Evolutionary conservation across 768 basidiomycete genomes (phyloP).

Genomic region (Suillus weaverae): DNA sequence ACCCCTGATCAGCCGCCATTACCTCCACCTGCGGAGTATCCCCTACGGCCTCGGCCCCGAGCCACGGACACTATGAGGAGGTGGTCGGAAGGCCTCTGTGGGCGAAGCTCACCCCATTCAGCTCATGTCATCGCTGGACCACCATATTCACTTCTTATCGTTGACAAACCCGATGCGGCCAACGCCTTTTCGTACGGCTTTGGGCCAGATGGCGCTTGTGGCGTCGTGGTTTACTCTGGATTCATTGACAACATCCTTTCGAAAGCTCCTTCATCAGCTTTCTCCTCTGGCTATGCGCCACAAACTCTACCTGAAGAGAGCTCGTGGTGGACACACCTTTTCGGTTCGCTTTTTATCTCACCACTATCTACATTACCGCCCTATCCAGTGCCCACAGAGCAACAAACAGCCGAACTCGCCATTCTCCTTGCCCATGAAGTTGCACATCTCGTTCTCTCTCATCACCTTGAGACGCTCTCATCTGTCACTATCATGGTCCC

Average conservation of each 20-base stretch:
- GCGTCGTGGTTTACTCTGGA: constrained; percentile 92
- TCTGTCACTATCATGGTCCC: constrained; percentile 82
- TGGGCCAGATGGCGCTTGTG: constrained; percentile 86
- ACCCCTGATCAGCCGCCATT: constrained; percentile 54
- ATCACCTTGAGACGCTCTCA: constrained; percentile 91
- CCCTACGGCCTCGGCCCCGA: constrained; percentile 80
- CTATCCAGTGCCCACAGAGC: constrained; percentile 62
- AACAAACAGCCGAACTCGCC: constrained; percentile 88
- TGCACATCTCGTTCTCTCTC: constrained; percentile 85
- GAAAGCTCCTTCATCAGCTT: constrained; percentile 29
- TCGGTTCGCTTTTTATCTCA: constrained; percentile 44
- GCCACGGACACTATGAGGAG: constrained; percentile 69
- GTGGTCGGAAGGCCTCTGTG: constrained; percentile 50
- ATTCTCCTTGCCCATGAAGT: constrained; percentile 93
- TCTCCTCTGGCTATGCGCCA: constrained; percentile 25
- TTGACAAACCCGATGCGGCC: constrained; percentile 77
- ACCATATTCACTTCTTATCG: constrained; percentile 87
- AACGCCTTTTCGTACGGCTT: constrained; percentile 98
- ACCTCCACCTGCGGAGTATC: constrained; percentile 81
- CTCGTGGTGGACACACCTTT: constrained; percentile 49
- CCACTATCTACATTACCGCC: constrained; percentile 29
- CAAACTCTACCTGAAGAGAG: constrained; percentile 19
- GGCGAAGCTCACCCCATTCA: constrained; percentile 40
- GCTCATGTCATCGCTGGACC: constrained; percentile 72
- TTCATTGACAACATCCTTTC: constrained; percentile 85